Evolutionary conservation across 1,284 basidiomycete species (phyloP).

Genomic region (Cryptococcus maquisensis): DNA sequence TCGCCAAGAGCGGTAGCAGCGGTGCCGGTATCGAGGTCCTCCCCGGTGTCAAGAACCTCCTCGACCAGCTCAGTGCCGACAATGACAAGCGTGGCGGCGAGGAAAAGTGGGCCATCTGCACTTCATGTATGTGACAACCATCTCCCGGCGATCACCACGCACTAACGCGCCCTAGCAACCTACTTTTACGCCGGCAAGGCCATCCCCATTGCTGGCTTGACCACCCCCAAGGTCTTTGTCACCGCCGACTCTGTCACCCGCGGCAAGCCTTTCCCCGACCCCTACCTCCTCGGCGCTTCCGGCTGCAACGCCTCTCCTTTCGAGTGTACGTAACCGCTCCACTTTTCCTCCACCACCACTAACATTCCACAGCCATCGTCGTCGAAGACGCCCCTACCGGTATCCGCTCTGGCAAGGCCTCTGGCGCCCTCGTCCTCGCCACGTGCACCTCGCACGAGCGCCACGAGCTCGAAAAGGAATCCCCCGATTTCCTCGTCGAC

Average conservation of each 20-base stretch:
- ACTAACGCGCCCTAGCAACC: slow-evolving; percentile 28
- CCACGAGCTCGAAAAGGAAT: slow-evolving; percentile 47
- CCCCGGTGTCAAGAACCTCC: slow-evolving; percentile 44
- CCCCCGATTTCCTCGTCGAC: slow-evolving; percentile 50
- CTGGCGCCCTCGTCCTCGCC: slow-evolving; percentile 49
- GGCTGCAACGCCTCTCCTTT: slow-evolving; percentile 45
- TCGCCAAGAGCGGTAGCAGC: slow-evolving; percentile 31
- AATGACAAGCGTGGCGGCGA: slow-evolving; percentile 36
- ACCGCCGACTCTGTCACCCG: slow-evolving; percentile 51
- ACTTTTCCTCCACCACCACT: neutral
- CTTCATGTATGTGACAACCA: slow-evolving; percentile 28
- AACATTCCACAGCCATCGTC: slow-evolving; percentile 33
- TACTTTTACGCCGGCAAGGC: slow-evolving; percentile 49
- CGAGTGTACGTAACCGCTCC: slow-evolving; percentile 33
- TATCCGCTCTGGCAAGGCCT: slow-evolving; percentile 49
- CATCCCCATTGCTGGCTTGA: slow-evolving; percentile 47
- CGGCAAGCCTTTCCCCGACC: slow-evolving; percentile 53
- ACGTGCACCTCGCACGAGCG: slow-evolving; percentile 50
- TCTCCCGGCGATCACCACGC: neutral
- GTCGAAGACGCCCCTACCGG: slow-evolving; percentile 53
- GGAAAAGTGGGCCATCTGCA: slow-evolving; percentile 50
- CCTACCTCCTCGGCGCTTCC: slow-evolving; percentile 51
- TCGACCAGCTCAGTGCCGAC: slow-evolving; percentile 37
- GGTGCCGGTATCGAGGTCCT: slow-evolving; percentile 44
- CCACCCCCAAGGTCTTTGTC: slow-evolving; percentile 49